Base-by-base conservation (phyloP, 2,329 filamentous ascomycete genomes). In the Amylocarpus encephaloides region DNA sequence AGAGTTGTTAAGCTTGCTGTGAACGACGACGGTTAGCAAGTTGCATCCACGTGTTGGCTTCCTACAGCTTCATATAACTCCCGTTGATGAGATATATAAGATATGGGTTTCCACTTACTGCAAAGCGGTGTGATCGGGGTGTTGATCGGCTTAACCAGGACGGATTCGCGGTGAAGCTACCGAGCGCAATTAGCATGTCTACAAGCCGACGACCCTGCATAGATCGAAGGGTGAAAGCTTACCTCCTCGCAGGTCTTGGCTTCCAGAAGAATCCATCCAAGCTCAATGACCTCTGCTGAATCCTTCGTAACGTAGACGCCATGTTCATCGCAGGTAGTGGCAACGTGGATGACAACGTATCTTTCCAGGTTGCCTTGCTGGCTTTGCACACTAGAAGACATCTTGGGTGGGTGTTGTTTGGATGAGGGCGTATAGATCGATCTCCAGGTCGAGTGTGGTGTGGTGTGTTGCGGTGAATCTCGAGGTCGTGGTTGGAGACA, bases 261-360 rank as follows among this genome's bases (percentile, higher is more conserved):
- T 68, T 96, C 91, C 57, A 96, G 78, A 65, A 98, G 74, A 67
- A 97, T 95, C 93, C 93, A 98, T 58, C 92, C 93, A 67, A 98
- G 80, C 79, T 98, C 93, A 71, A 98, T 98, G 60, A 98, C 93
- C 75, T 98, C 93, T 56, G 93, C 93, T 52, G 93, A 97, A 73
- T 98, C 93, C 73, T 97, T 97, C 53, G 93, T 98, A 52, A 98
- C 93, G 71, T 98, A 98, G 59, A 98, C 93, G 57, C 93, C 93
- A 73, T 98, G 93, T 71, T 98, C 93, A 71, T 98, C 93, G 73
- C 93, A 98, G 62, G 93, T 98, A 33, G 93, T 98, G 58, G 93
- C 93, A 66, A 97, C 92, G 72, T 98, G 93, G 69, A 97, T 95
- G 66, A 98, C 88, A 60, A 96, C 86, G 73, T 95, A 98, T 70